Base-by-base conservation (phyloP, 495 filamentous ascomycete species). In the Penicillium fimorum region DNA sequence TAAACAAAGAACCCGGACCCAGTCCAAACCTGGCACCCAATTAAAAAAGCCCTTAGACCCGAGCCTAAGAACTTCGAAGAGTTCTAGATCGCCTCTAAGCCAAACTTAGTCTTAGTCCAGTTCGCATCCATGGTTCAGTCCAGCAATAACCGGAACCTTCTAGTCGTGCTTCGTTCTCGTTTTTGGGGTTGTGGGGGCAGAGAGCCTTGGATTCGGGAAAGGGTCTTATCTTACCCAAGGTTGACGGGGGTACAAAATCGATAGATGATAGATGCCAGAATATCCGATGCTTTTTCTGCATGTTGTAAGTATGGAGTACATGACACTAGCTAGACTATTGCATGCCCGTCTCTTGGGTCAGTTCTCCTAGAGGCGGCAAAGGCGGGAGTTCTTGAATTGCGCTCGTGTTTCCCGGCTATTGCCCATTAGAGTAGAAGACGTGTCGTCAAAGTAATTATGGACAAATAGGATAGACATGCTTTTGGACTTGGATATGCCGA, bases 191-290 rank as follows among this genome's bases (percentile, higher is more conserved):
- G 38, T 52, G 38, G 50, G 35, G 35, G 13, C 1, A 6, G 15
- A 35, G 13, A 17, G 4, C 35, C 35, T 38, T 38, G 35, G 35
- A 38, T 38, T 17, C 35, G n/a, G 15, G 35, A 17, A 17, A 17
- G 33, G n/a, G 13, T n/a, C 13, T 35, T 38, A 38, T 38, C 35
- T 38, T 38, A n/a, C 15, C 15, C 22, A 22, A 22, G 22, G 22
- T 38, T 6, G 2, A 38, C 15, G 35, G 35, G n/a, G n/a, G 3
- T 42, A 42, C 40, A 22, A 22, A 22, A 22, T 22, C 22, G 22
- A 22, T 22, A 75, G 58, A 81, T 74, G 41, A 78, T 61, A 1
- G 74, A 78, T 50, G 35, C 35, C 6, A n/a, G 35, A 17, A 17
- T 38, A 38, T 38, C 35, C 7, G 35, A 38, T 17, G n/a, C 35